Evolutionary conservation across 306 rosid genomes (phyloP).

Genomic region (Glycyrrhiza uralensis): DNA sequence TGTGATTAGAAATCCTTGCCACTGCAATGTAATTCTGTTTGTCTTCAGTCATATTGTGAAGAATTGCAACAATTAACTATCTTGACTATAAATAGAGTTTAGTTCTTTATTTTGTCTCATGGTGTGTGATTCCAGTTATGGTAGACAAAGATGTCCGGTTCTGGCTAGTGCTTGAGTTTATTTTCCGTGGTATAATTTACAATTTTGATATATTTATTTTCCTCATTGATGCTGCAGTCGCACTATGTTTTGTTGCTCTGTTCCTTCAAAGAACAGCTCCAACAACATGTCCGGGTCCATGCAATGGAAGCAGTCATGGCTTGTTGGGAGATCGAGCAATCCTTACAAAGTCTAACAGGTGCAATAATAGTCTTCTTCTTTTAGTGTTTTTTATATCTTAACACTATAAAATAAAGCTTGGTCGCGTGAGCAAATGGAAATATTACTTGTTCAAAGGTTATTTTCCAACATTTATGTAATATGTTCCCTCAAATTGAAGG

Average conservation of each 20-base stretch:
- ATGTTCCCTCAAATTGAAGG: not conserved
- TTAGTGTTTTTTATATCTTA: conserved; percentile 2
- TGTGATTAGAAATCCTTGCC: not conserved
- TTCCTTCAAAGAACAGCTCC: conserved; percentile 97
- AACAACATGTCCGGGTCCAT: conserved; percentile 95
- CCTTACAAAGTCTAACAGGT: conserved; percentile 96
- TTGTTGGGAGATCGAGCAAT: conserved; percentile 99
- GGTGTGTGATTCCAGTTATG: not conserved
- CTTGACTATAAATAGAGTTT: not conserved
- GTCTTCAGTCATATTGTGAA: not conserved
- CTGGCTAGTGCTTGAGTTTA: not conserved
- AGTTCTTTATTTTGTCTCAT: not conserved
- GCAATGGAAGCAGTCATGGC: conserved; percentile 99
- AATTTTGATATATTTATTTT: conserved; percentile 18
- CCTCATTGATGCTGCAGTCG: conserved; percentile 50
- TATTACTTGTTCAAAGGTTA: not conserved
- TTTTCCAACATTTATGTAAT: not conserved
- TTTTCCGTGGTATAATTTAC: not conserved
- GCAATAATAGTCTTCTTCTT: not conserved
- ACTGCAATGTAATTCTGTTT: not conserved
- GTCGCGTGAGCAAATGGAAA: conserved; percentile 5
- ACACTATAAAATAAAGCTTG: not conserved
- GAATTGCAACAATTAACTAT: not conserved
- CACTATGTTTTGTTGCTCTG: conserved; percentile 93
- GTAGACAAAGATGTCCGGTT: not conserved